phyloP scores from a whole-genome alignment of 2,329 filamentous ascomycete species.

The Amylocarpus encephaloides region DNA sequence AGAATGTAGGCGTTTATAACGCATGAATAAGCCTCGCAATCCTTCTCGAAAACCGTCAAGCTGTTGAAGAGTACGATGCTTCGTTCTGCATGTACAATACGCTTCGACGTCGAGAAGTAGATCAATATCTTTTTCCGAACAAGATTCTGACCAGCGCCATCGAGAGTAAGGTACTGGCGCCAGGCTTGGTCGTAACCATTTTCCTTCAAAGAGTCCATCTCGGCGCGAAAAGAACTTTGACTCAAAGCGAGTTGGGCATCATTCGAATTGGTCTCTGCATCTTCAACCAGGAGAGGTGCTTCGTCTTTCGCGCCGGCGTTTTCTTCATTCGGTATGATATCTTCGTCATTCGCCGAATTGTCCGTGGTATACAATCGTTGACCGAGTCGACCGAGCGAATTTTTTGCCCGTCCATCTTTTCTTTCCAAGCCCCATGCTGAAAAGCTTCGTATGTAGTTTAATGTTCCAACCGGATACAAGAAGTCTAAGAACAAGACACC shows the following conservation, averaged over 20 bases:
- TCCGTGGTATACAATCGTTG: conserved; percentile 32
- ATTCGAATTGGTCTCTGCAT: no score
- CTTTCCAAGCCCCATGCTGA: conserved; percentile 24
- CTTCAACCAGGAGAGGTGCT: no score
- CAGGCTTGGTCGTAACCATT: conserved; percentile 35
- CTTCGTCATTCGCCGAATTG: conserved; percentile 18
- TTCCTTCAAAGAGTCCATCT: conserved; percentile 15
- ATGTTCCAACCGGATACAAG: conserved; percentile 35
- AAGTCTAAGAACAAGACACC: conserved; percentile 33
- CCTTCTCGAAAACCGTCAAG: conserved; percentile 30
- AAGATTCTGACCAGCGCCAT: conserved; percentile 14
- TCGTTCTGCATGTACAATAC: conserved; percentile 36
- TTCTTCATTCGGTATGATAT: no score
- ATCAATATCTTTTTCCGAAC: conserved; percentile 28
- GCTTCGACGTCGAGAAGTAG: conserved; percentile 36
- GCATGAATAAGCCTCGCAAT: conserved; percentile 38
- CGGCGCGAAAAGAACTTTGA: no score
- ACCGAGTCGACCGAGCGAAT: conserved; percentile 19
- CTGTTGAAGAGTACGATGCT: conserved; percentile 40
- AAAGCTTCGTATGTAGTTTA: conserved; percentile 32
- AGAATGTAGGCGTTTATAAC: conserved; percentile 39
- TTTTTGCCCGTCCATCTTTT: conserved; percentile 17
- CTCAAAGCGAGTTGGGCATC: no score
- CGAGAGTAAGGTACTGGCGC: conserved; percentile 33
- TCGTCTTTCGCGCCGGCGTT: no score